These are phyloP conservation scores for Grosmannia huntii DNA, from an alignment of 2,329 filamentous ascomycete genomes.

Conservation along the genomic window DNA sequence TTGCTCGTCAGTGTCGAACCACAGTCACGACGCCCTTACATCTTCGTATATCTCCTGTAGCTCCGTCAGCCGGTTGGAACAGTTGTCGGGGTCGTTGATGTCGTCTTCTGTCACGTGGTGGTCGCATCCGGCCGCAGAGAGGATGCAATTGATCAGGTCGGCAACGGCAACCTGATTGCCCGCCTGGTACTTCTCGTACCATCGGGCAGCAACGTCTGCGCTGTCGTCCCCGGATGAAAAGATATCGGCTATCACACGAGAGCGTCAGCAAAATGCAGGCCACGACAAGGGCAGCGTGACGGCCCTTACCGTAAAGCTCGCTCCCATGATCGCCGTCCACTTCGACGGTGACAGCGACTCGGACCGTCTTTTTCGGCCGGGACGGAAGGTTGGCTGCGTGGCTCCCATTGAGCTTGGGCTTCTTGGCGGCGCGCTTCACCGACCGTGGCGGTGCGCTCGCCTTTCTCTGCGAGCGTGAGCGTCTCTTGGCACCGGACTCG, in stretches of 20 bases:
- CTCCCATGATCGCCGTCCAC: slow-evolving; percentile 39
- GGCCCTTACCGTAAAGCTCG: slow-evolving; percentile 39
- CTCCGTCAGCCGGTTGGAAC: slow-evolving; percentile 62
- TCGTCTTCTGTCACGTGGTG: slow-evolving; percentile 68
- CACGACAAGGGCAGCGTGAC: background rate
- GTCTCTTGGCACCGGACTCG: slow-evolving; percentile 19
- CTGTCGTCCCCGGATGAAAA: slow-evolving; percentile 46
- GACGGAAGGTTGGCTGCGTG: slow-evolving; percentile 34
- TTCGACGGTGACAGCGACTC: slow-evolving; percentile 38
- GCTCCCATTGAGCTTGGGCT: slow-evolving; percentile 46
- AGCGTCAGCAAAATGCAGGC: background rate
- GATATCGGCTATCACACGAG: slow-evolving; percentile 41
- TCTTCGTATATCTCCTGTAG: slow-evolving; percentile 81
- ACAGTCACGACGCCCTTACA: slow-evolving; percentile 29
- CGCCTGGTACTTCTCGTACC: slow-evolving; percentile 44
- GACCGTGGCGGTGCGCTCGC: slow-evolving; percentile 24
- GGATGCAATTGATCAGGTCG: slow-evolving; percentile 53
- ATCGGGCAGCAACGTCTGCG: slow-evolving; percentile 45
- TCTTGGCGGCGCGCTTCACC: slow-evolving; percentile 49
- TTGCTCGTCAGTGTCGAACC: background rate
- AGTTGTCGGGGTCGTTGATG: slow-evolving; percentile 81
- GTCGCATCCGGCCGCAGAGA: slow-evolving; percentile 67
- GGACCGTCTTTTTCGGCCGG: slow-evolving; percentile 43
- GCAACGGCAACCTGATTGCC: slow-evolving; percentile 42
- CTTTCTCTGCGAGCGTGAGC: slow-evolving; percentile 19